Base-by-base conservation (phyloP, 164 flowering plant genomes). In the Vitis rupestris region DNA sequence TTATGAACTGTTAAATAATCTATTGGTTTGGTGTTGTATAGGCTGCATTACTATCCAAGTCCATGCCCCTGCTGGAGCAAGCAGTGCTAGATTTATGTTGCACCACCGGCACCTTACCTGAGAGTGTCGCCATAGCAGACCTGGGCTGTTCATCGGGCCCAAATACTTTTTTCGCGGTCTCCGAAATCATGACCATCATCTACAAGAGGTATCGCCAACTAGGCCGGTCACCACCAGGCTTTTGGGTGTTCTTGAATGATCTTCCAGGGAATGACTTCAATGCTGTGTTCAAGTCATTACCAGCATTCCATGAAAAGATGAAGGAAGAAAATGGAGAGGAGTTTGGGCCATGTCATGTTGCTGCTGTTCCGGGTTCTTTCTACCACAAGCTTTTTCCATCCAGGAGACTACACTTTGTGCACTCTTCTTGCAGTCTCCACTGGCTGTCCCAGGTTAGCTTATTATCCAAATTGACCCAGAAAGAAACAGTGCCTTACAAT, bases 61-160 rank as follows among this genome's bases (percentile, higher is more conserved):
- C 68, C 49, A 56, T 55, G 61, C 62, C 73, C 5, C 50, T 71
- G 14, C 23, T 71, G 17, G 50, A n/a, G 12, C 51, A 49, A 58
- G 51, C 74, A 29, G 52, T 65, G 9, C 17, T 60, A 8, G 69
- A 72, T 44, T 65, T 72, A 31, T 65, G 60, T 15, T 13, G 48
- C 65, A 59, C 50, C 59, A 65, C 17, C 17, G 17, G 17, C 17
- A 17, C 59, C 11, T 17, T 59, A 9, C 70, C 70, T 15, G 48
- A 13, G 14, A 29, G 27, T 29, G 12, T 71, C 50, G 19, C 51
- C n/a, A 63, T 72, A 31, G 75, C 75, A 19, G 75, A 72, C 50
- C 49, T 72, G 7, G 75, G 75, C 37, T 72, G 75, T 16, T 66
- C 70, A 14, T 72, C 75, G 4, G 66, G 70, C 31, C 75, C 70